Conservation (phyloP, 78 protist genomes). For the Dictyostelium discoideum region dicty_2.7 NC_007091.3:2818001-2818500, state of each 20-base stretch:
- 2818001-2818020: background rate
- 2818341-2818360: slow-evolving; percentile 22
- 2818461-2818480: background rate
- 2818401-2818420: background rate
- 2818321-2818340: background rate
- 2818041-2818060: background rate
- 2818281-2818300: background rate
- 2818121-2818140: background rate
- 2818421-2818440: background rate
- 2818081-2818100: background rate
- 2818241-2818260: background rate
- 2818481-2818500: background rate
- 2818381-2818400: background rate
- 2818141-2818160: background rate
- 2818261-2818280: background rate
- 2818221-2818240: background rate
- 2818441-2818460: background rate
- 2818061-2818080: no score
- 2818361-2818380: slow-evolving; percentile 4
- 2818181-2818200: background rate
- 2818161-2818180: background rate
- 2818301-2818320: background rate
- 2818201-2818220: no score
- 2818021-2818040: background rate
- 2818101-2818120: background rate